These are phyloP conservation scores for Corrigiola litoralis DNA, from an alignment of 179 eudicot species.

Conservation along the genomic window DNA sequence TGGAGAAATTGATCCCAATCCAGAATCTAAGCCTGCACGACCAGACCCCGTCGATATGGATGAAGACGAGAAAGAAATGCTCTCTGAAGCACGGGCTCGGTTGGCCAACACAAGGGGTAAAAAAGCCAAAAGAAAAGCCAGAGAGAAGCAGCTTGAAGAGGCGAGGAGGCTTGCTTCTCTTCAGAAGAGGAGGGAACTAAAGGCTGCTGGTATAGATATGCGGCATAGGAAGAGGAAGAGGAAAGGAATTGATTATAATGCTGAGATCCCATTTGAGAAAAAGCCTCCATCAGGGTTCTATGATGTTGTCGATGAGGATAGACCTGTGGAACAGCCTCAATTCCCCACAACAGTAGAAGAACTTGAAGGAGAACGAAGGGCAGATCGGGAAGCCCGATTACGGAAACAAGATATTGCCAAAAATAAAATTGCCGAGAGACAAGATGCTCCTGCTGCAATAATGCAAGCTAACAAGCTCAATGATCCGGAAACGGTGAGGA, in stretches of 20 bases:
- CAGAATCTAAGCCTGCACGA: constrained; percentile 98
- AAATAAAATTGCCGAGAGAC: constrained; percentile 88
- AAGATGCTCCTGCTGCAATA: constrained; percentile 93
- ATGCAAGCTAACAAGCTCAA: constrained; percentile 95
- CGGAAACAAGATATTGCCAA: constrained; percentile 92
- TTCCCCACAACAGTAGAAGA: constrained; percentile 95
- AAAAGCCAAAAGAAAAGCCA: constrained; percentile 96
- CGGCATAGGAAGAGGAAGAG: constrained; percentile 90
- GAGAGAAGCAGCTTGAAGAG: constrained; percentile 99
- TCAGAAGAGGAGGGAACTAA: constrained; percentile 95
- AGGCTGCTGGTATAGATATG: constrained; percentile 93
- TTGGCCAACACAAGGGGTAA: constrained; percentile 95
- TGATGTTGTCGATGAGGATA: constrained; percentile 76
- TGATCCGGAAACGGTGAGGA: constrained; percentile 92
- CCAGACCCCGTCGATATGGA: constrained; percentile 99
- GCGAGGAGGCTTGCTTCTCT: constrained; percentile 98
- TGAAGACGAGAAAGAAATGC: constrained; percentile 99
- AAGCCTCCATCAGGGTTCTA: constrained; percentile 93
- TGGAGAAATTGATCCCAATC: constrained; percentile 98
- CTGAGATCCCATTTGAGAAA: constrained; percentile 97
- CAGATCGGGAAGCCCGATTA: constrained; percentile 81
- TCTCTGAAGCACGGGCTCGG: constrained; percentile 95
- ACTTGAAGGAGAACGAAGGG: constrained; percentile 92
- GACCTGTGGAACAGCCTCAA: constrained; percentile 66
- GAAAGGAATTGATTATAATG: constrained; percentile 93